phyloP scores from a whole-genome alignment of 768 basidiomycete species.

The Paxillus rubicundulus region DNA sequence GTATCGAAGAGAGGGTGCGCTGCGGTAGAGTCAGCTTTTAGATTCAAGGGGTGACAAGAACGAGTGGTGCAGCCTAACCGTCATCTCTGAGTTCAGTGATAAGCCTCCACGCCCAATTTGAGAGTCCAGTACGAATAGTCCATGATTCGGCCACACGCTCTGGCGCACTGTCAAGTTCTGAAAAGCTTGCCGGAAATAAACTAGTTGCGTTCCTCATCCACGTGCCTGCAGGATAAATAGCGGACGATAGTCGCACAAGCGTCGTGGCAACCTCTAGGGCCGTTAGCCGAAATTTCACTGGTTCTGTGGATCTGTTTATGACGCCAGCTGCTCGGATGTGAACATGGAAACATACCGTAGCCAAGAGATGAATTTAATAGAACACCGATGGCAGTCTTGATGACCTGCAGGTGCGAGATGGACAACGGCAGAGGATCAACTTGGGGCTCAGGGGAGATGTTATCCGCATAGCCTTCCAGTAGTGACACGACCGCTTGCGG shows the following conservation, averaged over 20 bases:
- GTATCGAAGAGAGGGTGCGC: constrained; percentile 58
- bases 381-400: constrained; percentile 76
- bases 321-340: background rate
- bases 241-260: constrained; percentile 62
- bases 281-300: constrained; percentile 64
- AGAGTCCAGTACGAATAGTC: constrained; percentile 60
- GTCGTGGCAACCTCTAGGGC: constrained; percentile 68
- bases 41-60: background rate
- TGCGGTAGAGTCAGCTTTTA: constrained; percentile 21
- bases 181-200: constrained; percentile 22
- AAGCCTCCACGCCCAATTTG: constrained; percentile 76
- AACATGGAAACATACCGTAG: constrained; percentile 52
- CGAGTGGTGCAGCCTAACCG: constrained; percentile 39
- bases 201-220: constrained; percentile 47
- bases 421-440: constrained; percentile 51
- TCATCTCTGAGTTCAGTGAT: constrained; percentile 75
- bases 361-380: constrained; percentile 76
- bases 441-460: constrained; percentile 37
- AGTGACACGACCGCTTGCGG: constrained; percentile 65
- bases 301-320: constrained; percentile 43
- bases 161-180: constrained; percentile 17
- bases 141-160: constrained; percentile 52
- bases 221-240: constrained; percentile 69
- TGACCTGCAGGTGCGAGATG: constrained; percentile 62
- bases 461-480: constrained; percentile 60